A percentile compares a stretch with the other conserved stretches of the same genome.
Conservation (phyloP, 2,329 filamentous ascomycete species). For the Chrysoporthe austroafricana region DNA sequence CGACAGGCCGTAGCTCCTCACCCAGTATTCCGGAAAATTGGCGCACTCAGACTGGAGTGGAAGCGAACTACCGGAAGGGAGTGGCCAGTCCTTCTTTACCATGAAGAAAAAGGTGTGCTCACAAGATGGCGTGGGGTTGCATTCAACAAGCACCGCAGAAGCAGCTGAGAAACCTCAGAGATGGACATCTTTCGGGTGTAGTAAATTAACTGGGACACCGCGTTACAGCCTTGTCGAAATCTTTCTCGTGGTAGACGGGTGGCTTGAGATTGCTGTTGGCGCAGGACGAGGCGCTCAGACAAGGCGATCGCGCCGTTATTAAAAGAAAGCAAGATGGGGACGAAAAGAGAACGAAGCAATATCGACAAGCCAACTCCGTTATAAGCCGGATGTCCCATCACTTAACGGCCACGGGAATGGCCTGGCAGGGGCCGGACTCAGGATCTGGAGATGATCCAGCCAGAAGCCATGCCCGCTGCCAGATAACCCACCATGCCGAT, state of each 20-base stretch:
- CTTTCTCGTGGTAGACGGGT: not conserved
- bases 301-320: not conserved
- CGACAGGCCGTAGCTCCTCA: not conserved
- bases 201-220: slow-evolving; percentile 6
- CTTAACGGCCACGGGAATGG: not conserved
- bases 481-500: not conserved
- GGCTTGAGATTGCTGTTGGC: not conserved
- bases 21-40: not conserved
- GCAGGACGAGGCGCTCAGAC: not conserved
- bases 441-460: not conserved
- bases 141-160: not conserved
- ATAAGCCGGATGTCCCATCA: slow-evolving; percentile 2
- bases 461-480: not conserved
- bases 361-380: slow-evolving; percentile 10
- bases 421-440: not conserved
- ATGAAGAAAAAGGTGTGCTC: not conserved
- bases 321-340: not conserved
- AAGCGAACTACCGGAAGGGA: not conserved
- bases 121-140: not conserved
- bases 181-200: not conserved
- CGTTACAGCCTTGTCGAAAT: not conserved
- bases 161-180: not conserved
- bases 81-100: not conserved
- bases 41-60: not conserved
- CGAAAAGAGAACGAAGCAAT: slow-evolving; percentile 10